Base-by-base conservation (phyloP, 2,329 filamentous ascomycete species). In the Aschersonia sp. region DNA sequence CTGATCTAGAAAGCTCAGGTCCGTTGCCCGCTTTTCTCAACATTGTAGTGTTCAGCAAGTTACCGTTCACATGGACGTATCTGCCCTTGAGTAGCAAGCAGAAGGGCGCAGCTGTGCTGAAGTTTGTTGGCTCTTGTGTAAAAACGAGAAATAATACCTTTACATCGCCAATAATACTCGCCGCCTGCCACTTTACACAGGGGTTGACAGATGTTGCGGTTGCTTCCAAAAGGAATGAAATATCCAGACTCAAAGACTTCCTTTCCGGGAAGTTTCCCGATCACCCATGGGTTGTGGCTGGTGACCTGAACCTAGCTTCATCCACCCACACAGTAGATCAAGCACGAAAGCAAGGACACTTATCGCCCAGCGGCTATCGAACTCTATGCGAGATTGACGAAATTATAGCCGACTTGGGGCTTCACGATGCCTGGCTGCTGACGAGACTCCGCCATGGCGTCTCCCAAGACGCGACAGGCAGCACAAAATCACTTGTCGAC, bases 281-380 rank as follows among this genome's bases (percentile, higher is more conserved):
- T 0, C 67, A 71, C 40, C 68, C 75, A 4, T 78, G 73, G 66
- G 63, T 83, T 4, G 54, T 85, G 28, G 74, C 75, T 0, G 81
- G 81, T 3, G 79, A 84, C 56, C 80, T 83, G 58, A 84, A 84
- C 54, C 64, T 84, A 30, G 66, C 73, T 5, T 81, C 78, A 0
- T 84, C 80, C 1, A 62, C 66, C 2, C 67, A 68, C 47, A 76
- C 77, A 0, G 72, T 84, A 35, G 64, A 73, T 9, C 62, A 65
- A 4, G 77, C 79, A 0, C 52, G 75, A 2, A 67, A 70, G 48
- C 71, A 66, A 47, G 71, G 72, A n/a, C 61, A 66, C 4, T 73
- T 84, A n/a, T 75, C 76, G 0, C 44, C 58, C 0, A 65, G 73
- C 45, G 73, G 74, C 1, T 66, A 63, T 0, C 58, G 55, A 3